These are phyloP conservation scores for Vigna angularis DNA, from an alignment of 306 rosid genomes.

Conservation along the genomic window DNA sequence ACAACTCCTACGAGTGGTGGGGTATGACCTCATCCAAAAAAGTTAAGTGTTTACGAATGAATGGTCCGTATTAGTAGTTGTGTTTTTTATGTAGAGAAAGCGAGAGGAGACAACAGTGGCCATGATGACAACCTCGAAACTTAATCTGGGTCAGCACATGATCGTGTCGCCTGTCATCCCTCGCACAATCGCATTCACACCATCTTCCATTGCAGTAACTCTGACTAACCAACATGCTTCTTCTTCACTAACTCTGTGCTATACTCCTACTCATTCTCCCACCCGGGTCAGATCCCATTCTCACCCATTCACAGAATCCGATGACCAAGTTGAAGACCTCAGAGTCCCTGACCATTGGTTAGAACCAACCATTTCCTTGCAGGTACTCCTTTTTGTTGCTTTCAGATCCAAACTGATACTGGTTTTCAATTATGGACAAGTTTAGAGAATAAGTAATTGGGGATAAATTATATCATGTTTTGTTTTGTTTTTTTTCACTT, in stretches of 20 bases:
- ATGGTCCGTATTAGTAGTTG: slow-evolving; percentile 40
- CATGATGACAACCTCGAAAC: slow-evolving; percentile 44
- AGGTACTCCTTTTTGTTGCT: slow-evolving; percentile 53
- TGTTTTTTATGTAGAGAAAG: not conserved
- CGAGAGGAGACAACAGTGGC: not conserved
- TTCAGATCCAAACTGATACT: not conserved
- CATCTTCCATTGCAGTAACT: not conserved
- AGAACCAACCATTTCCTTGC: slow-evolving; percentile 67
- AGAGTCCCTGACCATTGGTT: slow-evolving; percentile 78
- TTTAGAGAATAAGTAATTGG: slow-evolving; percentile 15
- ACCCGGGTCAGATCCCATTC: slow-evolving; percentile 48
- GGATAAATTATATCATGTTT: slow-evolving; percentile 20
- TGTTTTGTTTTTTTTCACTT: not conserved
- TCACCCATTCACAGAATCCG: slow-evolving; percentile 40
- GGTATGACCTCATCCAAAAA: slow-evolving; percentile 23
- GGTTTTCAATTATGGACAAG: not conserved
- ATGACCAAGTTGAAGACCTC: slow-evolving; percentile 67
- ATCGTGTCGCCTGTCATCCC: slow-evolving; percentile 16
- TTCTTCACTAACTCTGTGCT: slow-evolving; percentile 36
- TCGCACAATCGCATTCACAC: slow-evolving; percentile 34
- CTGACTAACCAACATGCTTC: slow-evolving; percentile 23
- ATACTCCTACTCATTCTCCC: not conserved
- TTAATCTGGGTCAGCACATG: slow-evolving; percentile 22
- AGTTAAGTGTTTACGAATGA: not conserved
- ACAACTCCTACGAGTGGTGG: not conserved